Evolutionary conservation across 768 basidiomycete species (phyloP), one percentile per base, ranked within the genome.

Genomic region (Rhizopogon salebrosus): DNA sequence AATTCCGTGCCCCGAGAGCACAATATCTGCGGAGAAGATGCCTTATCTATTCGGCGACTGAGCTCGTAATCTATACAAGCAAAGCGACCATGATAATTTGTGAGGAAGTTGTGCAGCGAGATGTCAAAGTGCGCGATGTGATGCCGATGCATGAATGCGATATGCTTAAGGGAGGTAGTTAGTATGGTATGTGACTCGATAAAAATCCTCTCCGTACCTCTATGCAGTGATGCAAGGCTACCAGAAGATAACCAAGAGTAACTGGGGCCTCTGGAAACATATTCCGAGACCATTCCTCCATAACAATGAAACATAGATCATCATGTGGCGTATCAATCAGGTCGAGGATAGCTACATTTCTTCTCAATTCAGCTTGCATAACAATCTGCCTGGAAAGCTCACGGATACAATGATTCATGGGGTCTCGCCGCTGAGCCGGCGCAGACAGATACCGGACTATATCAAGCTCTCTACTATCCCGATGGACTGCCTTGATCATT

Each of bases 371-470:
- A 27, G 8, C 40, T 6, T 18, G 23, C n/a, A 52, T 43, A 35
- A 50, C 29, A 14, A 34, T 46, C 8, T 46, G 14, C 10, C 10
- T 34, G 37, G 48, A 31, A 52, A 38, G 76, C 84, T 62, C 52
- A 89, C 88, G 87, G 65, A 90, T 88, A 46, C 80, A 83, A 59
- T 87, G 88, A 62, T 89, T 89, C 80, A 78, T 82, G 45, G 83
- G 80, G 61, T 89, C 75, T 41, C 73, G 63, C 55, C 77, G 71
- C 56, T 83, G 63, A 13, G 76, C 71, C 40, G 79, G 72, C 16
- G 75, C 74, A 13, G 80, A 82, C 16, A 90, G 70, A 52, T 73
- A 66, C 35, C 75, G 79, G 23, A 86, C 77, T 48, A 82, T 73
- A 45, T 79, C 76, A 59, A 79, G 77, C 65, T 90, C 87, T 27